Base-by-base conservation (phyloP, 2,329 filamentous ascomycete species). In the Diaporthe sp. region DNA sequence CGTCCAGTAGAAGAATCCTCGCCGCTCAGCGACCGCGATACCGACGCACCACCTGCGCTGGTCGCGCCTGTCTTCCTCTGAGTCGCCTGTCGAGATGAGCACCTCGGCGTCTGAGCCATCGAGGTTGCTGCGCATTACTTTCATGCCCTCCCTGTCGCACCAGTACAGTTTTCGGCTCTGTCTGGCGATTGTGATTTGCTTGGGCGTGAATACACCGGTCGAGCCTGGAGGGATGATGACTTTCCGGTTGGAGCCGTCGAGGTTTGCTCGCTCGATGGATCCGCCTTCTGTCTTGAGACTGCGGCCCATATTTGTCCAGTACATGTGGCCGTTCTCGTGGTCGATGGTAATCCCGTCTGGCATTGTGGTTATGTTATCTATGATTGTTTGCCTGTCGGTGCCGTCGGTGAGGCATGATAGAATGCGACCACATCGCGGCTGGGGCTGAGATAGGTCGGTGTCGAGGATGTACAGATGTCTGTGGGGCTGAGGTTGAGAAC, bases 11-110 rank as follows among this genome's bases (percentile, higher is more conserved):
- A 92, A 83, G 33, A 68, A 30, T 0, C 74, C 74, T 55, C 86
- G 84, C 19, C 85, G 84, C 1, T 81, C 80, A 0, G 80, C 85
- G 0, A 92, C 82, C 0, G 86, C 80, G 52, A 92, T 84, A 1
- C 90, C 90, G 12, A 92, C 89, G 72, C 88, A 90, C 89, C 89
- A 90, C 5, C 83, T 80, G 60, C 77, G 78, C 75, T 76, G 45
- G 71, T 87, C 84, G 19, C 42, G 57, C 71, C 73, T 74, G 60
- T 78, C 77, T 13, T 78, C 74, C 25, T 76, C 71, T 3, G 71
- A 40, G 17, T 54, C 40, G 8, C 74, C 74, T 4, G 67, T 69
- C 22, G 70, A 72, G 25, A 89, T 71, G n/a, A 90, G 50, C 6
- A 83, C 77, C 74, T 87, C 85, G 3, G 84, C 77, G 0, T 79